Percentiles rank a stretch among this genome's conserved stretches.
phyloP scores from a whole-genome alignment of 2,329 filamentous ascomycete species.

The Exutisphaerella laricina region DNA sequence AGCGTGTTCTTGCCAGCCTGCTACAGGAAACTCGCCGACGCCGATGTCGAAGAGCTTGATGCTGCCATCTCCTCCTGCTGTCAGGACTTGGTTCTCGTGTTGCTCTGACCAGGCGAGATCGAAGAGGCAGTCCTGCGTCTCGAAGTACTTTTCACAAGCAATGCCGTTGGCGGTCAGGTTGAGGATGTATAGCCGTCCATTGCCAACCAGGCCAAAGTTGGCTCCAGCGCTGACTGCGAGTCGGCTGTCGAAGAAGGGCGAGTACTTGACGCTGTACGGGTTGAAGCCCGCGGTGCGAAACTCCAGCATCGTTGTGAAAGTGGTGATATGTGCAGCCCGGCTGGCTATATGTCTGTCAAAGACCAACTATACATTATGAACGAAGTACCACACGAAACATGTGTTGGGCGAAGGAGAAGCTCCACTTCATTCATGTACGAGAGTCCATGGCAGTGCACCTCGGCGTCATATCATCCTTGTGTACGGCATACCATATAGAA shows the following conservation, averaged over 20 bases:
- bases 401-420: not conserved
- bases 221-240: slow-evolving; percentile 85
- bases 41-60: slow-evolving; percentile 89
- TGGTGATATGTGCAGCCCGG: not conserved
- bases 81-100: slow-evolving; percentile 89
- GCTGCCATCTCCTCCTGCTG: slow-evolving; percentile 86
- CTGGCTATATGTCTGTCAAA: not conserved
- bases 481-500: too few species aligned
- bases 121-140: slow-evolving; percentile 95
- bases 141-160: slow-evolving; percentile 80
- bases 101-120: slow-evolving; percentile 93
- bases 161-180: slow-evolving; percentile 79
- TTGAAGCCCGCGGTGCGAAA: slow-evolving; percentile 92
- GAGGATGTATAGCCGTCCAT: slow-evolving; percentile 82
- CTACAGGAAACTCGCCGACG: slow-evolving; percentile 76
- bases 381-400: not conserved
- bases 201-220: slow-evolving; percentile 96
- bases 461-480: not conserved
- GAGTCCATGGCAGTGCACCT: too few species aligned
- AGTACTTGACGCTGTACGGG: slow-evolving; percentile 96
- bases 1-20: slow-evolving; percentile 89
- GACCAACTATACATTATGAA: slow-evolving; percentile 7
- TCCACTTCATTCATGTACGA: not conserved
- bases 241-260: slow-evolving; percentile 92
- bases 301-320: slow-evolving; percentile 65